These are phyloP conservation scores for Rhizopus arrhizus DNA, from an alignment of 371 early-diverging fungal genomes.

Conservation along the genomic window DNA sequence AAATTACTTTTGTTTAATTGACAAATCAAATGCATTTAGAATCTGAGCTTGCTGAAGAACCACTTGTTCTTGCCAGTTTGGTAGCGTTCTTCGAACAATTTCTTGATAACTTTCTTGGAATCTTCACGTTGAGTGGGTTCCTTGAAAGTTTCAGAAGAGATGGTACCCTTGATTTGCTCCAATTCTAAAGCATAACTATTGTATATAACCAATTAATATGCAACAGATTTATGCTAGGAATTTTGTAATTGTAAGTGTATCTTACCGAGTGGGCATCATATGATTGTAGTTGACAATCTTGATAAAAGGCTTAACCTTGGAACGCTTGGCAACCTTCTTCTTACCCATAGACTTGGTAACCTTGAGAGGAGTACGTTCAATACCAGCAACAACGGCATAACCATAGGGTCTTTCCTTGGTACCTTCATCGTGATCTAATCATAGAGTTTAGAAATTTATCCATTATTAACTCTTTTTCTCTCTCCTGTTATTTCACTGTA, in stretches of 20 bases:
- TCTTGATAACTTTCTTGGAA: slow-evolving; percentile 91
- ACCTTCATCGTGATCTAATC: slow-evolving; percentile 77
- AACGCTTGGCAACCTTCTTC: slow-evolving; percentile 92
- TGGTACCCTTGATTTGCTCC: slow-evolving; percentile 83
- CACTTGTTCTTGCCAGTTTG: slow-evolving; percentile 98
- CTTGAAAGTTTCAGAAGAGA: slow-evolving; percentile 86
- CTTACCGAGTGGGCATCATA: slow-evolving; percentile 96
- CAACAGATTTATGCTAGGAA: background rate
- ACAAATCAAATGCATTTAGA: slow-evolving; percentile 60
- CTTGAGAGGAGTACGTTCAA: slow-evolving; percentile 94
- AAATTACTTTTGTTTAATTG: background rate
- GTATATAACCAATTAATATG: background rate
- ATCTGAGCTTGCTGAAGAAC: slow-evolving; percentile 99
- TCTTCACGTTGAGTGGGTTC: slow-evolving; percentile 90
- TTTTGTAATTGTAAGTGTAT: background rate
- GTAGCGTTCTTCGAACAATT: slow-evolving; percentile 93
- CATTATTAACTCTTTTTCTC: background rate
- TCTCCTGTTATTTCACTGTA: background rate
- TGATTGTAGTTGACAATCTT: slow-evolving; percentile 89
- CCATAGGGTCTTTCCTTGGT: slow-evolving; percentile 92
- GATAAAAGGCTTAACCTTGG: slow-evolving; percentile 96
- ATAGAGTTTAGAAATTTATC: background rate
- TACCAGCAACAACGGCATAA: slow-evolving; percentile 95
- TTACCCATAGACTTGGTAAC: slow-evolving; percentile 91
- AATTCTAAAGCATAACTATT: slow-evolving; percentile 78